Conservation (phyloP, 352 stramenopile species). For the Phytophthora hibernalis region DNA sequence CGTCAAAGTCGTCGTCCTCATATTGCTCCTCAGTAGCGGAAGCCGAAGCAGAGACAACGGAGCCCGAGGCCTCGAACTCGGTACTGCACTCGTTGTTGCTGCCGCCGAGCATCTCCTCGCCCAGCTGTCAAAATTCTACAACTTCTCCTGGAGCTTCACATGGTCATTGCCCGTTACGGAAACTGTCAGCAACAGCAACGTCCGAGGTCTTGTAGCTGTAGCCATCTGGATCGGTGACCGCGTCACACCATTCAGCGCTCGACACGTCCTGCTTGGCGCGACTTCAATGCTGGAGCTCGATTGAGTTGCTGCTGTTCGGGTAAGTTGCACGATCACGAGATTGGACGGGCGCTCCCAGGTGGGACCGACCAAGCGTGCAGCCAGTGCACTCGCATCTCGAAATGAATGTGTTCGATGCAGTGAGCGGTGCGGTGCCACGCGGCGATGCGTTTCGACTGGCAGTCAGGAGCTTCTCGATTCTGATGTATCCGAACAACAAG, state of each 20-base stretch:
- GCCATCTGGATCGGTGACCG: neutral
- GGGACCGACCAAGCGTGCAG: conserved; percentile 23
- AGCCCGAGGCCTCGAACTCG: conserved; percentile 22
- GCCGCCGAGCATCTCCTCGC: conserved; percentile 13
- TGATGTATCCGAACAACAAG: neutral
- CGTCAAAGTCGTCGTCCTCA: conserved; percentile 53
- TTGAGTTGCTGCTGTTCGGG: neutral
- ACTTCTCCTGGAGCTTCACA: conserved; percentile 2
- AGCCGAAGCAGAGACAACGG: conserved; percentile 3
- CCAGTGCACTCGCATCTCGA: conserved; percentile 13
- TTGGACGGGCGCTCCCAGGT: conserved; percentile 21
- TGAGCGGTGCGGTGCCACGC: conserved; percentile 14
- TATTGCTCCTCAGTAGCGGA: conserved; percentile 27
- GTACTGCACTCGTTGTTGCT: conserved; percentile 25
- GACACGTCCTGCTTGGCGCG: conserved; percentile 1
- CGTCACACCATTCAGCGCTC: conserved; percentile 20
- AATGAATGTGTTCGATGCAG: neutral
- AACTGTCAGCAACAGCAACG: conserved; percentile 1
- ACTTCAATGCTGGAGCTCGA: conserved; percentile 10
- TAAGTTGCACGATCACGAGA: conserved; percentile 11
- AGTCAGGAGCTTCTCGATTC: neutral
- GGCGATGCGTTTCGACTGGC: too few species aligned
- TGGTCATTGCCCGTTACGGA: conserved; percentile 11
- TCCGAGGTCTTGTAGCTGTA: conserved; percentile 7
- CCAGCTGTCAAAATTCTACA: neutral